Conservation (phyloP, 345 rosid species). For the Salix exigua region DNA sequence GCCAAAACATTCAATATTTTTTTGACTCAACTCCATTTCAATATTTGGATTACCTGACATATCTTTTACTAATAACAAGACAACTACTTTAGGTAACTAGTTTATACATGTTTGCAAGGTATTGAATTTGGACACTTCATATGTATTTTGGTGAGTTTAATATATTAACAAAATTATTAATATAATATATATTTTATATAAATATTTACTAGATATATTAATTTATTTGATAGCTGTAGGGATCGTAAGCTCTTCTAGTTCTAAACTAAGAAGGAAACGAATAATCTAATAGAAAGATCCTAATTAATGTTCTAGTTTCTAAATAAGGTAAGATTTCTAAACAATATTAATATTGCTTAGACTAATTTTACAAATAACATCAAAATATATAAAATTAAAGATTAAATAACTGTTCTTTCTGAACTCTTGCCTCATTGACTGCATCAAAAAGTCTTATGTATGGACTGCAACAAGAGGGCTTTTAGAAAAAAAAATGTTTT, state of each 20-base stretch:
- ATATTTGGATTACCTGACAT: no score
- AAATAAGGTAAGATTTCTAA: neutral
- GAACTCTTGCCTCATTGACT: neutral
- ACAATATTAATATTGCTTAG: neutral
- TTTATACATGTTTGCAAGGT: no score
- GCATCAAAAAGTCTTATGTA: neutral
- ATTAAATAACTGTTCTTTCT: neutral
- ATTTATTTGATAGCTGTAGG: neutral
- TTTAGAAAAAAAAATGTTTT: neutral
- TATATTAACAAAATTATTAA: no score
- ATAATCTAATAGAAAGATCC: neutral
- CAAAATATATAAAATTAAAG: neutral
- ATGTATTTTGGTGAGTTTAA: no score
- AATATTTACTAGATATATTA: no score
- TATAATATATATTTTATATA: no score
- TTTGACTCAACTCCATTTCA: no score
- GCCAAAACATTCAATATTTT: neutral
- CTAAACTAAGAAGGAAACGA: neutral
- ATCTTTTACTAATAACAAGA: no score
- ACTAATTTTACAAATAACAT: neutral
- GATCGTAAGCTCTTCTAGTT: neutral
- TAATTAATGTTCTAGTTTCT: neutral
- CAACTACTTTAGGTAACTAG: no score
- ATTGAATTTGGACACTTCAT: no score
- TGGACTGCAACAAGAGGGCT: neutral